Conservation (phyloP, 257 asterid species). For the Solanum ossicruentum region DNA sequence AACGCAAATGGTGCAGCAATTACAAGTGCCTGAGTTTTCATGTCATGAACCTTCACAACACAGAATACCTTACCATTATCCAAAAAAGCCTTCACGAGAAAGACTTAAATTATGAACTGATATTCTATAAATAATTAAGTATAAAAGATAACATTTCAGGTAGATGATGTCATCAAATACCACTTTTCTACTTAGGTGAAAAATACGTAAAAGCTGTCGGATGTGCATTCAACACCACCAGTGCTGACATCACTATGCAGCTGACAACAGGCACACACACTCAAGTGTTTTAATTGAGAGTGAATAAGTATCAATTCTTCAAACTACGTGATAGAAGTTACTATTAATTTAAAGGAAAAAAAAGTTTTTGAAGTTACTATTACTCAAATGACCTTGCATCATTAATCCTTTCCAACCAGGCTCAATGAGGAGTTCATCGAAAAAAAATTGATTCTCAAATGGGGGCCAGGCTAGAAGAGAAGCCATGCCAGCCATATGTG, state of each 20-base stretch:
- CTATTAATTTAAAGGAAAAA: too few species aligned
- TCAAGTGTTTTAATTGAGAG: not conserved
- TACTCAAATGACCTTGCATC: not conserved
- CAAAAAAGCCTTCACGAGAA: not conserved
- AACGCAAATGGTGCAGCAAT: conserved; percentile 77
- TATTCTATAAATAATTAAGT: not conserved
- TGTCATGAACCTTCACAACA: conserved; percentile 37
- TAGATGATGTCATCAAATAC: not conserved
- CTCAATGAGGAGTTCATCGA: not conserved
- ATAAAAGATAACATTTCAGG: not conserved
- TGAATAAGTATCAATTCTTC: not conserved
- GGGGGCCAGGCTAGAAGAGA: not conserved
- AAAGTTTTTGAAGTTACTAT: too few species aligned
- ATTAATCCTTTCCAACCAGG: not conserved
- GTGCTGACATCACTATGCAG: not conserved
- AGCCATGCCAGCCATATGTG: not conserved
- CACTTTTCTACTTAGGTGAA: not conserved
- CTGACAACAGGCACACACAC: not conserved
- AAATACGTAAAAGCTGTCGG: not conserved
- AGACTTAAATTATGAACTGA: not conserved
- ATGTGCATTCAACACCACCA: not conserved
- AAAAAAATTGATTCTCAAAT: not conserved
- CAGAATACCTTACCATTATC: not conserved
- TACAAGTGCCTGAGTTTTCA: conserved; percentile 55
- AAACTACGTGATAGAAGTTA: not conserved